Conservation (phyloP, 2,329 filamentous ascomycete species). For the Blastomyces parvus region DNA sequence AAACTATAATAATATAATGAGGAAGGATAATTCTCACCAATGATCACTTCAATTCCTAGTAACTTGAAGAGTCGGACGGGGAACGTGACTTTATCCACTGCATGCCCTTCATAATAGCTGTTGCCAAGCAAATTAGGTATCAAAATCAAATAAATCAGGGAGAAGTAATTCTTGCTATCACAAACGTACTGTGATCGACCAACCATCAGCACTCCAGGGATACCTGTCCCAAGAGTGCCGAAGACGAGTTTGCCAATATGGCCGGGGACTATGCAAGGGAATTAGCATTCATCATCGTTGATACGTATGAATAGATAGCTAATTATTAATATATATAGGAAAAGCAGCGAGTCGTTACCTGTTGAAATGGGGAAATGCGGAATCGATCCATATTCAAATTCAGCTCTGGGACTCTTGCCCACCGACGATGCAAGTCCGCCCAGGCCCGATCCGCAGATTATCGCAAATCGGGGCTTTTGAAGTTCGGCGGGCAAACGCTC, state of each 20-base stretch:
- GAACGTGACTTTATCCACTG: conserved; percentile 53
- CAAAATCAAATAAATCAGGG: neutral
- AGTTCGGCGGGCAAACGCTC: conserved; percentile 41
- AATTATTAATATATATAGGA: neutral
- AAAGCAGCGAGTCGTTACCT: conserved; percentile 35
- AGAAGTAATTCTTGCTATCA: neutral
- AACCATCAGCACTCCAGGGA: conserved; percentile 53
- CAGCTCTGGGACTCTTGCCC: conserved; percentile 40
- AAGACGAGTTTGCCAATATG: conserved; percentile 59
- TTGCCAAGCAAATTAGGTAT: neutral
- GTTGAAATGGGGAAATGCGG: conserved; percentile 53
- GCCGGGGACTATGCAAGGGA: conserved; percentile 38
- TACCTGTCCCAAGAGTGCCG: conserved; percentile 47
- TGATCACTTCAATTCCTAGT: conserved; percentile 51
- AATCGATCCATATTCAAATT: conserved; percentile 50
- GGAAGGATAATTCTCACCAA: conserved; percentile 34
- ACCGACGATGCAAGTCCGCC: conserved; percentile 46
- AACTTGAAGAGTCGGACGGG: conserved; percentile 56
- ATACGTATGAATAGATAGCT: neutral
- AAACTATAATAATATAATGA: neutral
- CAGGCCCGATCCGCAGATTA: conserved; percentile 56
- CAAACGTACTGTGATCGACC: conserved; percentile 54
- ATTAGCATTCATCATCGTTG: neutral
- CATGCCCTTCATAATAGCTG: conserved; percentile 60
- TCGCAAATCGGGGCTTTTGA: conserved; percentile 49